phyloP scores from a whole-genome alignment of 1,139 yeast genomes.

The Candida sp. region DNA sequence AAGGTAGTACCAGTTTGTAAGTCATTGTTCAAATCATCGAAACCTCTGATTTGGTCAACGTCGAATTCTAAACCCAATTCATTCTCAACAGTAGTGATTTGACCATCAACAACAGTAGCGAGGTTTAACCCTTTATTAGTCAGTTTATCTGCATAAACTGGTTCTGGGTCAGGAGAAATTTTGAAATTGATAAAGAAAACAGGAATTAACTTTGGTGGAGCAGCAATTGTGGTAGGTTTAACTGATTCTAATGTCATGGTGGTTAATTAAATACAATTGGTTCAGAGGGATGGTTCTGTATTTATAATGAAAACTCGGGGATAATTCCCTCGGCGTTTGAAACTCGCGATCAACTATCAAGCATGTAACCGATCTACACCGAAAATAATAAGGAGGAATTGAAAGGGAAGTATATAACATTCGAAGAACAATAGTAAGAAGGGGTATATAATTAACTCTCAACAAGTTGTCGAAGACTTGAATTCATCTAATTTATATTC shows the following conservation, averaged over 20 bases:
- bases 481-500: no score
- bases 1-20: constrained; percentile 23
- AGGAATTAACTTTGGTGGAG: constrained; percentile 22
- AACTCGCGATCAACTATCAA: no score
- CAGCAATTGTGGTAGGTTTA: not conserved
- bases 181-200: constrained; percentile 27
- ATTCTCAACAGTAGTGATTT: constrained; percentile 25
- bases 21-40: constrained; percentile 43
- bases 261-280: not conserved
- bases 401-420: no score
- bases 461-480: no score
- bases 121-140: constrained; percentile 15
- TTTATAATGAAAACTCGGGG: no score
- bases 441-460: no score
- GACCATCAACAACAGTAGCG: constrained; percentile 24
- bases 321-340: no score
- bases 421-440: no score
- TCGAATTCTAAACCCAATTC: constrained; percentile 27
- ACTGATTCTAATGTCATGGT: constrained; percentile 1
- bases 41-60: constrained; percentile 27
- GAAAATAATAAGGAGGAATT: no score
- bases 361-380: no score
- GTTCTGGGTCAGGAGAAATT: constrained; percentile 12
- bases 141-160: constrained; percentile 13
- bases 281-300: no score